Base-by-base conservation (phyloP, 1,139 yeast genomes). In the Barnettozyma hawaiiensis region DNA sequence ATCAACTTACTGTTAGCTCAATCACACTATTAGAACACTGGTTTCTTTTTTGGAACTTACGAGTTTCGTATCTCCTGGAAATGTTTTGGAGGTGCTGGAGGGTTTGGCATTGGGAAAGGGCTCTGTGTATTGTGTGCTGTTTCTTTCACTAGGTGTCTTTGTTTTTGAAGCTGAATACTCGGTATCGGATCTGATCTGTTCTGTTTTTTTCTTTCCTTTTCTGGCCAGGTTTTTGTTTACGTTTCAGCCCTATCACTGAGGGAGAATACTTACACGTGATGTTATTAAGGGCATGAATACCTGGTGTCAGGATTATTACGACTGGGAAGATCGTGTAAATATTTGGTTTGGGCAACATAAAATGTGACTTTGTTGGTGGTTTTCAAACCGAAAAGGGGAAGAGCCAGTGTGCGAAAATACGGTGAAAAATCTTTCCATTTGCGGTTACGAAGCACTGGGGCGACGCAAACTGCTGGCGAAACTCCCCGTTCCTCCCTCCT, bases 61-160 rank as follows among this genome's bases (percentile, higher is more conserved):
- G 52, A 43, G 36, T 52, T 46, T 14, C 55, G 43, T 2, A 46
- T 37, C 20, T 47, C 50, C n/a, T 42, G 49, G 11, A 43, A 45
- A 32, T 53, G 57, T 8, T 39, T 42, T 8, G 56, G 57, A 8
- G 53, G 55, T 7, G 22, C 28, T 14, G 37, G 37, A n/a, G 37
- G 28, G 15, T 23, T 15, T 22, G 37, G 37, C 37, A 22, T 34
- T n/a, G 3, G 35, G 16, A 12, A n/a, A 9, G 8, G 7, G 29
- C 8, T 5, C 10, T 26, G 11, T 8, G 29, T n/a, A 14, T n/a
- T 26, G 10, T 10, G 24, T 22, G 24, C 24, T n/a, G 24, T 22
- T 22, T 8, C 24, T 20, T n/a, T n/a, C n/a, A n/a, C n/a, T n/a
- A n/a, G n/a, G n/a, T n/a, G n/a, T n/a, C n/a, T n/a, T n/a, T n/a